These are phyloP conservation scores for Cavenderia fasciculata DNA, from an alignment of 78 protist genomes.

Conservation along the genomic window DNA sequence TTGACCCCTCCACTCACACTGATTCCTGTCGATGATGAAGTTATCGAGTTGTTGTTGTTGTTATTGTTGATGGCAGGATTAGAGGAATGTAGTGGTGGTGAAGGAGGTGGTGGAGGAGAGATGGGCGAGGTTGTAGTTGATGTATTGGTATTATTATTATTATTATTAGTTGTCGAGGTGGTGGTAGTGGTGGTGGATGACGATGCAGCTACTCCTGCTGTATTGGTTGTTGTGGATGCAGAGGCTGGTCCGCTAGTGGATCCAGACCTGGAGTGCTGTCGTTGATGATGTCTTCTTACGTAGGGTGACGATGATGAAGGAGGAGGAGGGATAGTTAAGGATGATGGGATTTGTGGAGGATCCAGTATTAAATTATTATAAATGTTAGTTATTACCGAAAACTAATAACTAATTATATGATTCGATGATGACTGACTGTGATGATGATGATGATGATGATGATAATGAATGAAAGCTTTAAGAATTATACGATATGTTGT, in stretches of 20 bases:
- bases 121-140: not conserved
- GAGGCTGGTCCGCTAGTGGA: conserved; percentile 7
- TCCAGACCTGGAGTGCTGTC: conserved; percentile 61
- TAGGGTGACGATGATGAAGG: conserved; percentile 72
- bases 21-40: too few species aligned
- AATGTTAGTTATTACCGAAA: too few species aligned
- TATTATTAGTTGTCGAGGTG: not conserved
- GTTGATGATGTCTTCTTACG: conserved; percentile 37
- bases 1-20: not conserved
- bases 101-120: not conserved
- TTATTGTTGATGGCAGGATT: not conserved
- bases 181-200: not conserved
- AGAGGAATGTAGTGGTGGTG: not conserved
- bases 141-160: not conserved
- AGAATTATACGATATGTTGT: too few species aligned
- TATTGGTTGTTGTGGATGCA: conserved; percentile 15
- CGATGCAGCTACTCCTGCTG: not conserved
- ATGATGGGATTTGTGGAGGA: conserved; percentile 22
- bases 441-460: too few species aligned
- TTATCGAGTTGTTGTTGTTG: not conserved
- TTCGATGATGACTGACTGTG: too few species aligned
- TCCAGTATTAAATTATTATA: conserved; percentile 25
- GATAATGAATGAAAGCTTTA: too few species aligned
- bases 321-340: conserved; percentile 63
- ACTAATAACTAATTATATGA: too few species aligned